Percentiles rank a stretch among this genome's conserved stretches.
phyloP scores from a whole-genome alignment of 805 yeast species.

The Starmera dryadoides region DNA sequence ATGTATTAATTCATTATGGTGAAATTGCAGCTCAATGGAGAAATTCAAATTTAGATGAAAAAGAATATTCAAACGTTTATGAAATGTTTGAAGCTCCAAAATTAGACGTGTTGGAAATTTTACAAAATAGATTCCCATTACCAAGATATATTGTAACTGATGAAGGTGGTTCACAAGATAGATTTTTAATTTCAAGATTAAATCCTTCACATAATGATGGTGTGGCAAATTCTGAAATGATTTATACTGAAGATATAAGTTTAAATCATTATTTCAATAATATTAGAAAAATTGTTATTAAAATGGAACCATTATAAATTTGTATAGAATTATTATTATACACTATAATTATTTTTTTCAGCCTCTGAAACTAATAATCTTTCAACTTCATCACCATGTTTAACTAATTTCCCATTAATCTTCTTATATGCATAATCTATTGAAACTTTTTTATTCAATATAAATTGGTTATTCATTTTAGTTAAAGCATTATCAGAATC shows the following conservation, averaged over 20 bases:
- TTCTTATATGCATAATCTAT: conserved; percentile 71
- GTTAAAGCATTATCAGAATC: conserved; percentile 66
- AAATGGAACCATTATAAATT: neutral
- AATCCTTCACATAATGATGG: conserved; percentile 85
- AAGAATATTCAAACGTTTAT: conserved; percentile 77
- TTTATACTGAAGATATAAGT: conserved; percentile 11
- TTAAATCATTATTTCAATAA: conserved; percentile 8
- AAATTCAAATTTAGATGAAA: conserved; percentile 81
- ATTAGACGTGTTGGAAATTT: conserved; percentile 79
- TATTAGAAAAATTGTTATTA: conserved; percentile 2
- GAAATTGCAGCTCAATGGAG: conserved; percentile 90
- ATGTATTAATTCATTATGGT: conserved; percentile 89
- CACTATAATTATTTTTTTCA: conserved; percentile 27
- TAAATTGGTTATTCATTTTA: conserved; percentile 57
- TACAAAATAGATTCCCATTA: conserved; percentile 88
- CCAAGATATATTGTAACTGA: conserved; percentile 94
- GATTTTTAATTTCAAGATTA: conserved; percentile 86
- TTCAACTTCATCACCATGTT: conserved; percentile 79
- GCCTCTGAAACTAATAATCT: conserved; percentile 64
- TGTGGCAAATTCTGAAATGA: conserved; percentile 21
- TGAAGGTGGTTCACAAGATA: conserved; percentile 95
- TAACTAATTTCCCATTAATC: conserved; percentile 36
- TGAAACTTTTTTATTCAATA: conserved; percentile 57
- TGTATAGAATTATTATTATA: neutral
- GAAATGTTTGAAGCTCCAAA: conserved; percentile 77